Percentiles rank a stretch among this genome's conserved stretches.
Conservation (phyloP, 2,329 filamentous ascomycete genomes). For the Aspergillus arachidicola region DNA sequence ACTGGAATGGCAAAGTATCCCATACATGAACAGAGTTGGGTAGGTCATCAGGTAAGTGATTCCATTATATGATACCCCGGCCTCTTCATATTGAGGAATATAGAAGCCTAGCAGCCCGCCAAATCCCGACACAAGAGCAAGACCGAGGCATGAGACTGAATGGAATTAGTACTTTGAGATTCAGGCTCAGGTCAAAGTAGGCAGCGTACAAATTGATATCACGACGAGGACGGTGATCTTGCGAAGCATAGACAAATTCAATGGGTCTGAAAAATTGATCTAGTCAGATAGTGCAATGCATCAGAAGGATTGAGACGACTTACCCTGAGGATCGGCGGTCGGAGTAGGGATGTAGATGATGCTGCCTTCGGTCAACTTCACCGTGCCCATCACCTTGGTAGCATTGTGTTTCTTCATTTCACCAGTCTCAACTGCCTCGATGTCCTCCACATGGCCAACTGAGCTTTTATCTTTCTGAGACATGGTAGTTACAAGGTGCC, state of each 20-base stretch:
- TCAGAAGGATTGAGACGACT: not conserved
- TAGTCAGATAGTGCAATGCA: not conserved
- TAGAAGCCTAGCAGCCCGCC: slow-evolving; percentile 47
- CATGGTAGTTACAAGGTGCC: not conserved
- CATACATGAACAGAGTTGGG: slow-evolving; percentile 32
- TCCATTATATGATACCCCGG: slow-evolving; percentile 41
- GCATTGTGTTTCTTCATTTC: not conserved
- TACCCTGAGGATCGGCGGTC: slow-evolving; percentile 36
- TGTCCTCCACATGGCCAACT: slow-evolving; percentile 21
- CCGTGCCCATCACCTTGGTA: slow-evolving; percentile 26
- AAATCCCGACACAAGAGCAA: slow-evolving; percentile 45
- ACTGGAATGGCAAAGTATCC: not conserved
- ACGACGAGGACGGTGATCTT: slow-evolving; percentile 31
- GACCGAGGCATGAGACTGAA: slow-evolving; percentile 43
- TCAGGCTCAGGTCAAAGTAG: not conserved
- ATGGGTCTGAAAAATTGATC: slow-evolving; percentile 26
- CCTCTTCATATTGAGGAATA: slow-evolving; percentile 41
- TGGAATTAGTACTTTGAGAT: slow-evolving; percentile 13
- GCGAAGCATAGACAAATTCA: slow-evolving; percentile 33
- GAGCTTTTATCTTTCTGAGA: slow-evolving; percentile 13
- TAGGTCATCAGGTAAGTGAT: slow-evolving; percentile 44
- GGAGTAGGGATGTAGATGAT: slow-evolving; percentile 40
- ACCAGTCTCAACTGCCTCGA: slow-evolving; percentile 5
- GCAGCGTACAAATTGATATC: slow-evolving; percentile 29
- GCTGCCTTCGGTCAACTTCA: slow-evolving; percentile 34